Evolutionary conservation across 108 stramenopile species (phyloP).

Genomic region (Pseudonitzschia pungens): DNA sequence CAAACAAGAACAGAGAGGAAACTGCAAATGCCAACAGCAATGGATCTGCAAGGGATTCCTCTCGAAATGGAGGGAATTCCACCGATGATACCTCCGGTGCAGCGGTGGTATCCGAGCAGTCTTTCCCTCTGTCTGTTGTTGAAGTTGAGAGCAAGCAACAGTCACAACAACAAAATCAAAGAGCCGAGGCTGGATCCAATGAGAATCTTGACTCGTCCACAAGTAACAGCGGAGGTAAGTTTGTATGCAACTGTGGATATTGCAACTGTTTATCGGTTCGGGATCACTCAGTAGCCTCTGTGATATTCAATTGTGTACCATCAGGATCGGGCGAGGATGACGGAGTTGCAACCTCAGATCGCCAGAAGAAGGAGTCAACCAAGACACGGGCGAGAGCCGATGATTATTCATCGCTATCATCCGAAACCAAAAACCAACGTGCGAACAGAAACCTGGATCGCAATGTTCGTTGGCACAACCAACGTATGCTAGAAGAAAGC

Average conservation of each 20-base stretch:
- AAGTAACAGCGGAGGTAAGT: conserved; percentile 29
- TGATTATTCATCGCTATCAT: conserved; percentile 45
- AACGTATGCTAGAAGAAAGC: conserved; percentile 53
- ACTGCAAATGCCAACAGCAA: conserved; percentile 13
- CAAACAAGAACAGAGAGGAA: conserved; percentile 20
- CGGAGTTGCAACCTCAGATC: conserved; percentile 11
- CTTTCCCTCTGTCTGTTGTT: conserved; percentile 51
- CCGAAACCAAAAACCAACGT: conserved; percentile 52
- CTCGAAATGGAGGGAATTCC: conserved; percentile 20
- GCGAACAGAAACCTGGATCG: conserved; percentile 55
- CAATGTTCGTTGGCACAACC: conserved; percentile 67
- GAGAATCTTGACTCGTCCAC: conserved; percentile 29
- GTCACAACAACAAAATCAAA: background rate
- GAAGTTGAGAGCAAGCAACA: conserved; percentile 47
- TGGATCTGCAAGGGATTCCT: conserved; percentile 19
- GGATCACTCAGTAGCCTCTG: background rate
- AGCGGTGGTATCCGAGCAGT: conserved; percentile 49
- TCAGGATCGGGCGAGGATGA: conserved; percentile 19
- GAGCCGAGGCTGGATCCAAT: conserved; percentile 4
- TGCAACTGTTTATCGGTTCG: background rate
- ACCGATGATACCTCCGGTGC: conserved; percentile 32
- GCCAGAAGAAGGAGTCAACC: conserved; percentile 26
- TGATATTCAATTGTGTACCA: background rate
- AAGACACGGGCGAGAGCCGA: conserved; percentile 36
- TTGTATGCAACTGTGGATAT: background rate